A percentile compares a stretch with the other conserved stretches of the same genome.
phyloP scores from a whole-genome alignment of 2,329 filamentous ascomycete genomes.

The Metarhizium album region DNA sequence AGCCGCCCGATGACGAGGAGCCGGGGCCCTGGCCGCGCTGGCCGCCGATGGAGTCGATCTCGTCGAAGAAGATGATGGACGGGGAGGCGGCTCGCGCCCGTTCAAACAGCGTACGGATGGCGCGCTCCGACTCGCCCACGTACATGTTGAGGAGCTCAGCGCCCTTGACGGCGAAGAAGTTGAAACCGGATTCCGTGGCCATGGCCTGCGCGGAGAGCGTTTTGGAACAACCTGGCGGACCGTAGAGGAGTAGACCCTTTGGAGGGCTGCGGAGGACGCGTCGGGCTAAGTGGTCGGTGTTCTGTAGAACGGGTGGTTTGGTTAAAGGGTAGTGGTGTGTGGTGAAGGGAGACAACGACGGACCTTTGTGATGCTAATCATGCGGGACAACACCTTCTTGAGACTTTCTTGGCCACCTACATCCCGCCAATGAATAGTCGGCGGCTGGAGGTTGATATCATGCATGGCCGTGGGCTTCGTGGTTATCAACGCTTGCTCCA shows the following conservation, averaged over 20 bases:
- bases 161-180: slow-evolving; percentile 90
- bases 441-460: slow-evolving; percentile 80
- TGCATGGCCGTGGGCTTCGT: slow-evolving; percentile 80
- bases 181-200: slow-evolving; percentile 81
- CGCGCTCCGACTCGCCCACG: slow-evolving; percentile 85
- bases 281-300: slow-evolving; percentile 21
- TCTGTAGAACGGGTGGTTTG: neutral
- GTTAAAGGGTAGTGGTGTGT: neutral
- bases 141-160: slow-evolving; percentile 95
- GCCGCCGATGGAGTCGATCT: slow-evolving; percentile 77
- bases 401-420: slow-evolving; percentile 76
- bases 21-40: slow-evolving; percentile 35
- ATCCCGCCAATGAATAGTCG: slow-evolving; percentile 74
- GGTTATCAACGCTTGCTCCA: slow-evolving; percentile 53
- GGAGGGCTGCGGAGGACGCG: slow-evolving; percentile 44
- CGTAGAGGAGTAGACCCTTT: slow-evolving; percentile 81
- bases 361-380: slow-evolving; percentile 31
- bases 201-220: slow-evolving; percentile 85
- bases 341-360: neutral
- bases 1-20: slow-evolving; percentile 25
- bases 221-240: slow-evolving; percentile 89
- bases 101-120: slow-evolving; percentile 73
- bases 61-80: slow-evolving; percentile 93
- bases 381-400: slow-evolving; percentile 49
- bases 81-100: slow-evolving; percentile 78